These are phyloP conservation scores for Tremellales sp. DNA, from an alignment of 1,284 basidiomycete genomes.

Conservation along the genomic window DNA sequence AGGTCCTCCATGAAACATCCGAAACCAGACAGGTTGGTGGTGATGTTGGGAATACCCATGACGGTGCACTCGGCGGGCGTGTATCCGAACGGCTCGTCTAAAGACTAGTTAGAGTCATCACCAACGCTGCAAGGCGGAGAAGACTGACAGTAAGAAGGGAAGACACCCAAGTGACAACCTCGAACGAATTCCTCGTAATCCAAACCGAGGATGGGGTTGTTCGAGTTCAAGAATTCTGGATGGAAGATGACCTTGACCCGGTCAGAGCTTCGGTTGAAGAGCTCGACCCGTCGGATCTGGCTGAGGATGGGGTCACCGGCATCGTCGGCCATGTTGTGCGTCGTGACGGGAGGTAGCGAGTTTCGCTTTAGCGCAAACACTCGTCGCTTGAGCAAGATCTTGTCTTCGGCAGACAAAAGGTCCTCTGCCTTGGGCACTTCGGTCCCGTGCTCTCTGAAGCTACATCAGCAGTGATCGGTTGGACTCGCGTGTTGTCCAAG, in stretches of 20 bases:
- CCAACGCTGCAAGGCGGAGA: background rate
- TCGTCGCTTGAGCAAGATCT: constrained; percentile 90
- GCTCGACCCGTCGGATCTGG: constrained; percentile 86
- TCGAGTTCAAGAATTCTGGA: constrained; percentile 95
- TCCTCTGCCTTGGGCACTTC: constrained; percentile 66
- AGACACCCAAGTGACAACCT: constrained; percentile 95
- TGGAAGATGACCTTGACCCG: constrained; percentile 97
- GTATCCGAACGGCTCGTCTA: constrained; percentile 51
- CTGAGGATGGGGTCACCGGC: constrained; percentile 86
- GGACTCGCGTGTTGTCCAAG: background rate
- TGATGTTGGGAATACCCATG: constrained; percentile 96
- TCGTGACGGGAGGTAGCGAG: constrained; percentile 85
- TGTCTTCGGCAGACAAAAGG: constrained; percentile 85
- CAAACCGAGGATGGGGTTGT: constrained; percentile 92
- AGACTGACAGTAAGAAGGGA: constrained; percentile 75
- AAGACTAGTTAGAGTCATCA: constrained; percentile 2
- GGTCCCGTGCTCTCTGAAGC: constrained; percentile 64
- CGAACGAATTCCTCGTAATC: constrained; percentile 99
- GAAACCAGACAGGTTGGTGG: constrained; percentile 95
- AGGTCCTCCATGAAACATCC: constrained; percentile 99
- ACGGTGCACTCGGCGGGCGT: constrained; percentile 60
- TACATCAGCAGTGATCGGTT: too few relatives aligned
- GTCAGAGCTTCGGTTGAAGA: constrained; percentile 80
- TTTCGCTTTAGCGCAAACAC: constrained; percentile 94
- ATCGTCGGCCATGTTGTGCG: constrained; percentile 98